Conservation (phyloP, 2,329 filamentous ascomycete species). For the Xylaria sp. region DNA sequence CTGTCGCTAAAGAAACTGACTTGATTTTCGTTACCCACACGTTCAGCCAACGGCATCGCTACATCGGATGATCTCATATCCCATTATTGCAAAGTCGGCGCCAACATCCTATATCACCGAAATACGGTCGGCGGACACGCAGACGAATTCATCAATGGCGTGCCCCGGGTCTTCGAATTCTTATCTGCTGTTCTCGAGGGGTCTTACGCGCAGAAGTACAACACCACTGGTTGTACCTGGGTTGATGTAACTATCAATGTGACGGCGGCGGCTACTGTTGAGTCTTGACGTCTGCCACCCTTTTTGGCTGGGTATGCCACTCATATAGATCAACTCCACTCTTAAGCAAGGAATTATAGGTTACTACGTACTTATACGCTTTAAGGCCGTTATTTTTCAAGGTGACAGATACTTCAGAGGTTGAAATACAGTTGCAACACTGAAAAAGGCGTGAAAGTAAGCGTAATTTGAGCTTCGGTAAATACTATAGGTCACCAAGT, state of each 20-base stretch:
- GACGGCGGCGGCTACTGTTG: not conserved
- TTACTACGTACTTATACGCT: too few species aligned
- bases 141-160: conserved; percentile 13
- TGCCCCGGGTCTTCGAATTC: conserved; percentile 11
- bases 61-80: conserved; percentile 20
- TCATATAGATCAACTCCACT: too few species aligned
- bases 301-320: too few species aligned
- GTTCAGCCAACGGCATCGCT: conserved; percentile 14
- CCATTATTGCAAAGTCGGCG: conserved; percentile 19
- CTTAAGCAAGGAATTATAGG: too few species aligned
- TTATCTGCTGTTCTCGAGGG: conserved; percentile 16
- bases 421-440: too few species aligned
- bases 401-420: too few species aligned
- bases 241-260: conserved; percentile 24
- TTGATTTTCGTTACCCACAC: not conserved
- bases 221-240: conserved; percentile 23
- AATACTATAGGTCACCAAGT: too few species aligned
- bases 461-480: too few species aligned
- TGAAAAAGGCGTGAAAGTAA: too few species aligned
- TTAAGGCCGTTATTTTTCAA: too few species aligned
- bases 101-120: conserved; percentile 20
- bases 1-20: not conserved
- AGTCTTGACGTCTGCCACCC: not conserved
- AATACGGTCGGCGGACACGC: conserved; percentile 22
- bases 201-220: conserved; percentile 16